Percentiles rank a stretch among this genome's conserved stretches.
phyloP scores from a whole-genome alignment of 495 filamentous ascomycete genomes.

The Articulospora tetracladia region DNA sequence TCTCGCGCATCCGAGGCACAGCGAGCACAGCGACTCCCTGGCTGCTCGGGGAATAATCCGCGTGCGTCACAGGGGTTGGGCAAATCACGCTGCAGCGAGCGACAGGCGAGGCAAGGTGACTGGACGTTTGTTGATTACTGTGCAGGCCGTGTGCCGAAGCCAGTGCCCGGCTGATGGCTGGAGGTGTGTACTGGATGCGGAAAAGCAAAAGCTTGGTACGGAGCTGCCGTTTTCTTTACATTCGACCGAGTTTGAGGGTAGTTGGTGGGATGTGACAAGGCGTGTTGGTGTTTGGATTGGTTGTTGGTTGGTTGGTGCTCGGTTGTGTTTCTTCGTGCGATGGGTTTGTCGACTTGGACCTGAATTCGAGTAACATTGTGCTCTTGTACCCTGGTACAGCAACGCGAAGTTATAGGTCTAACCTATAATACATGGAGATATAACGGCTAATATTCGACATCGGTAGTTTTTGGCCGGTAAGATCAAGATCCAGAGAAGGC shows the following conservation, averaged over 20 bases:
- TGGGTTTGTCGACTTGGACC: too few relatives aligned
- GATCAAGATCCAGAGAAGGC: too few relatives aligned
- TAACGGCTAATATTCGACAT: too few relatives aligned
- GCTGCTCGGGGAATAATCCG: neutral
- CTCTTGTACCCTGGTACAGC: too few relatives aligned
- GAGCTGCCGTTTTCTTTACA: neutral
- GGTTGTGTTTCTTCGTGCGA: too few relatives aligned
- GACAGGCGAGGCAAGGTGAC: neutral
- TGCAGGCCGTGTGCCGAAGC: neutral
- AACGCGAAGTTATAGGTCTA: too few relatives aligned
- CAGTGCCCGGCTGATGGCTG: neutral
- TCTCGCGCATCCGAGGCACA: neutral
- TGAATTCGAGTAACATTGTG: too few relatives aligned
- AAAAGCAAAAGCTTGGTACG: constrained; percentile 1
- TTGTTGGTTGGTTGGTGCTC: too few relatives aligned
- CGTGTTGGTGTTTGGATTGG: too few relatives aligned
- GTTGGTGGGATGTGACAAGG: neutral
- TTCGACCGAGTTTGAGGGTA: neutral
- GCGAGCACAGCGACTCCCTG: too few relatives aligned
- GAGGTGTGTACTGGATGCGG: neutral
- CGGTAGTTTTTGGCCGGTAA: too few relatives aligned
- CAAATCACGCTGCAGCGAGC: neutral
- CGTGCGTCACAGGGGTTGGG: neutral
- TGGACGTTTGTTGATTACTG: neutral
- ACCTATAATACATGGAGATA: too few relatives aligned